Evolutionary conservation across 129 eudicot species (phyloP), one percentile per base, ranked within the genome.

Genomic region (Lactuca saligna): DNA sequence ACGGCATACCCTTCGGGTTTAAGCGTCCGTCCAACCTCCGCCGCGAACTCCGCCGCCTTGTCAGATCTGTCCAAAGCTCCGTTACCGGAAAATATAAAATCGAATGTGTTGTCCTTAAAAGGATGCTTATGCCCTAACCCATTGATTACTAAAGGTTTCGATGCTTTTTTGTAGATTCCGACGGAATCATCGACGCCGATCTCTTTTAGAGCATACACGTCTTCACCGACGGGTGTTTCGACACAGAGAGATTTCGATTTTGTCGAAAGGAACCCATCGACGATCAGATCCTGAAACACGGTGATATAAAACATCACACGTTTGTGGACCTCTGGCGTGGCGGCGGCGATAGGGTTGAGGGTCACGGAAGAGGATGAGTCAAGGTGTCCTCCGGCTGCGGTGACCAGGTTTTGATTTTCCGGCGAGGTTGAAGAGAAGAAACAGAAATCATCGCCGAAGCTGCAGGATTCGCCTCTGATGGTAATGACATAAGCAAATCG

Each of bases 1-100:
- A 90, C 89, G 11, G 85, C 44, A 70, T 69, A 87, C 84, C 95
- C 97, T 84, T 87, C 90, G 85, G 96, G 90, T 78, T 85, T 86
- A n/a, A 92, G 77, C 39, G 91, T 86, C 82, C 98, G 73, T 0
- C 53, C 68, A 53, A 86, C 78, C 83, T 92, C 98, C 4, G 75
- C 82, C 15, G 87, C 83, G 15, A 86, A 78, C 17, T 55, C 78
- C 11, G 62, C 80, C 37, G 72, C 73, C 53, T 63, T 78, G 41
- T 6, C 69, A 69, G 89, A 76, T 31, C 61, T 61, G 41, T 84
- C 95, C 8, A 86, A 63, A 60, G 70, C 75, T 0, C 84, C 95
- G 63, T 56, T 79, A 7, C 93, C 96, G 54, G 81, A 82, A 75
- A 88, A 91, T 7, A 91, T 56, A 54, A 92, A 89, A 79, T 92